A percentile compares a stretch with the other conserved stretches of the same genome.
Evolutionary conservation across 441 rosid genomes (phyloP).

Genomic region (Populus trichocarpa): DNA sequence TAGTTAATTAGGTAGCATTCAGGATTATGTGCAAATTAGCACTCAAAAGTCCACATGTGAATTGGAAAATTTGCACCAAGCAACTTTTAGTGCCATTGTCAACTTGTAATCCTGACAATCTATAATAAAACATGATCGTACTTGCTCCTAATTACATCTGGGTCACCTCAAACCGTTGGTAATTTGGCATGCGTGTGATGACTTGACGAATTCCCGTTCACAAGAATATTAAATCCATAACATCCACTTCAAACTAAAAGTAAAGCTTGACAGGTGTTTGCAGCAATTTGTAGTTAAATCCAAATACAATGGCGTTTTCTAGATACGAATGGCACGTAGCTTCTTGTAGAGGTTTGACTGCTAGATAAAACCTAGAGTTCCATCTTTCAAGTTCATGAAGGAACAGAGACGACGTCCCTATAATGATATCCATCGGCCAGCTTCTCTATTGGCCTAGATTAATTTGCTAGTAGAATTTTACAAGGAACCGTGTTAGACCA

Average conservation of each 20-base stretch:
- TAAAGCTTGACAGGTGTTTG: background rate
- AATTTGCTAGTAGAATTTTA: too few relatives aligned
- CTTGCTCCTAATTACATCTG: too few relatives aligned
- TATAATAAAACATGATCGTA: too few relatives aligned
- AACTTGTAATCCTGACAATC: background rate
- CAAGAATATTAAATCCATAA: background rate
- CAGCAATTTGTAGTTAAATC: background rate
- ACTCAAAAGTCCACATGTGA: background rate
- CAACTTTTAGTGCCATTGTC: background rate
- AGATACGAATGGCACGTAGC: background rate
- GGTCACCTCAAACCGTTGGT: too few relatives aligned
- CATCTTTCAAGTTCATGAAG: background rate
- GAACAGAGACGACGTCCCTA: background rate
- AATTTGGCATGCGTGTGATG: background rate
- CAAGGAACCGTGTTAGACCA: background rate
- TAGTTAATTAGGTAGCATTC: background rate
- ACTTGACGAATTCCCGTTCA: background rate
- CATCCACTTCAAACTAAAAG: background rate
- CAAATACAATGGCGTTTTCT: background rate
- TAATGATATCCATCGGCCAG: too few relatives aligned
- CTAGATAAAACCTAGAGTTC: background rate
- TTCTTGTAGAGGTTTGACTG: background rate
- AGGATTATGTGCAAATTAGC: background rate
- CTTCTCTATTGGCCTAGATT: too few relatives aligned
- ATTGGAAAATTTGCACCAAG: background rate